phyloP scores from a whole-genome alignment of 306 rosid species.

The Lathyrus tuberosus region DNA sequence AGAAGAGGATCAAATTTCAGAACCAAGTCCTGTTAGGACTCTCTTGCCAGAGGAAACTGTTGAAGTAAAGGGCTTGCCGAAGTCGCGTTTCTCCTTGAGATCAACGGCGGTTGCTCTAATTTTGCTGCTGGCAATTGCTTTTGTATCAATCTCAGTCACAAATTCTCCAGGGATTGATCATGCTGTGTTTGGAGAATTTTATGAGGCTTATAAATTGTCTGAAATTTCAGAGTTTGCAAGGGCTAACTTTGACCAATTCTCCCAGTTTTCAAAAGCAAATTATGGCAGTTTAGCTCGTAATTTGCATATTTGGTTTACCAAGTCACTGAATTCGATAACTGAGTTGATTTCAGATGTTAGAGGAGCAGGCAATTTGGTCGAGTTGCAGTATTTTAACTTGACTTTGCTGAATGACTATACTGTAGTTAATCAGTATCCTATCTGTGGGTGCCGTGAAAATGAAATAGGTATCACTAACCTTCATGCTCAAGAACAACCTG shows the following conservation, averaged over 20 bases:
- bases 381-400: conserved; percentile 57
- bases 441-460: conserved; percentile 35
- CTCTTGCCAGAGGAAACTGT: conserved; percentile 35
- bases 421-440: conserved; percentile 34
- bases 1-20: conserved; percentile 45
- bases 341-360: conserved; percentile 45
- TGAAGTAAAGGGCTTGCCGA: conserved; percentile 39
- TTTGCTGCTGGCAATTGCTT: conserved; percentile 51
- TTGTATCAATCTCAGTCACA: conserved; percentile 43
- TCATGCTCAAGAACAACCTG: conserved; percentile 21
- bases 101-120: conserved; percentile 51
- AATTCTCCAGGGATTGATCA: conserved; percentile 47
- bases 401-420: conserved; percentile 40
- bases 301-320: conserved; percentile 39
- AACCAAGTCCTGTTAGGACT: conserved; percentile 32
- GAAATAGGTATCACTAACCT: conserved; percentile 25
- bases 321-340: conserved; percentile 40
- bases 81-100: conserved; percentile 43
- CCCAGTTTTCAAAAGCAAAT: conserved; percentile 41
- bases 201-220: conserved; percentile 36
- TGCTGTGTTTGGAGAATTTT: conserved; percentile 41
- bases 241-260: conserved; percentile 50
- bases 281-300: conserved; percentile 20
- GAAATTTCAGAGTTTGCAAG: conserved; percentile 47
- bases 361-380: conserved; percentile 43